Evolutionary conservation across 75 land plant species (phyloP), one percentile per base, ranked within the genome.

Genomic region (Chamaecyparis obtusa): DNA sequence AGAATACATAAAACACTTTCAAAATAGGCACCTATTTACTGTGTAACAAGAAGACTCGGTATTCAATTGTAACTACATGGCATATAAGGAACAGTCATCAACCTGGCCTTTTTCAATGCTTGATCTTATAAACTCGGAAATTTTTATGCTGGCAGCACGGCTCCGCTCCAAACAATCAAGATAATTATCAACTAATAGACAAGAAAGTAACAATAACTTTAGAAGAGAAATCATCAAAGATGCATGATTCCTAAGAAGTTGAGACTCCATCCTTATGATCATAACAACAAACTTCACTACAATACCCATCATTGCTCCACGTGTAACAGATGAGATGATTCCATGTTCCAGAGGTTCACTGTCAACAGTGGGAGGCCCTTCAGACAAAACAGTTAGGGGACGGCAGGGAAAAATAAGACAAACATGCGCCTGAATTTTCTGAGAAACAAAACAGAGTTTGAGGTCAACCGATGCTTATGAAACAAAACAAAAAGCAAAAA

Each of bases 291-390:
- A 78, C 2, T 60, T 15, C 44, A 57, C 16, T 7, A 43, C 19
- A 81, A 44, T 92, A 97, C 99, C 97, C 83, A 92, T 54, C 95
- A 97, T 95, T 67, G 86, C 87, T 10, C 99, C 99, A 72, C 87
- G 93, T 16, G 98, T 97, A 51, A 95, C 90, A 87, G 95, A 95
- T 35, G 98, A 91, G 43, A 96, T 89, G 49, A 97, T 81, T 37
- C 95, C 98, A 90, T 93, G 92, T 85, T 95, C 92, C 41, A 90
- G 67, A 11, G 93, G 93, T 78, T 97, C 94, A 46, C 89, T 93
- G 60, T 87, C 93, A 69, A 87, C 86, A 17, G 46, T 54, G 33
- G 84, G 39, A 75, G 91, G 87, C 51, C 84, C 84, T 79, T 89
- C 83, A 71, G 94, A 87, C 27, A 90, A 54, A 30, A 90, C 93